These are phyloP conservation scores for Fraxinus greggii DNA, from an alignment of 305 asterid genomes.

Conservation along the genomic window DNA sequence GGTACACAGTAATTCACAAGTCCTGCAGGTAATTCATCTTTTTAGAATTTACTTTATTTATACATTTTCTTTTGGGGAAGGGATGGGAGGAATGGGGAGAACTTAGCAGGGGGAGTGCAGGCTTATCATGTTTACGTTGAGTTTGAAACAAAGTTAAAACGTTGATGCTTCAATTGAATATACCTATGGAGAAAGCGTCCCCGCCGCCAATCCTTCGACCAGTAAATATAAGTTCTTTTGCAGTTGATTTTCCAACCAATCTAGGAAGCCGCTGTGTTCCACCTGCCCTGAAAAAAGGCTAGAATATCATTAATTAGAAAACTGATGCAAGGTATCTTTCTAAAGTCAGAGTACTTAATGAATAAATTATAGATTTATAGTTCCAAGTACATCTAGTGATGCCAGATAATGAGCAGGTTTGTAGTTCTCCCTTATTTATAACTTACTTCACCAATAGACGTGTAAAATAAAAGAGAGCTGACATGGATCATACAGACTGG, in stretches of 20 bases:
- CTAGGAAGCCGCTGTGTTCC: conserved; percentile 94
- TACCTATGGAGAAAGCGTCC: conserved; percentile 73
- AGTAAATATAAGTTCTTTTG: conserved; percentile 86
- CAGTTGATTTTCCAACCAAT: conserved; percentile 77
- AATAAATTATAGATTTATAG: conserved; percentile 11
- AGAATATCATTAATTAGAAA: conserved; percentile 22
- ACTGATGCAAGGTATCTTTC: conserved; percentile 18
- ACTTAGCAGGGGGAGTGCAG: background rate
- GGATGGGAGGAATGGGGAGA: background rate
- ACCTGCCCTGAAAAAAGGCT: conserved; percentile 67
- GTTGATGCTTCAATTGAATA: conserved; percentile 8
- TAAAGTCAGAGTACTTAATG: background rate
- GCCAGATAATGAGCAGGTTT: background rate
- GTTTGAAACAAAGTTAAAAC: conserved; percentile 16
- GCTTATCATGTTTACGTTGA: conserved; percentile 12
- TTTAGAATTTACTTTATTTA: background rate
- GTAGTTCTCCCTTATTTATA: background rate
- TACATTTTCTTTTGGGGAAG: background rate
- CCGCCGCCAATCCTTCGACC: conserved; percentile 62
- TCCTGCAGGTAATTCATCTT: conserved; percentile 47
- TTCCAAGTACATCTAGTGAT: background rate
- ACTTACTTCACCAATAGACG: background rate
- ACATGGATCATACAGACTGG: conserved; percentile 2
- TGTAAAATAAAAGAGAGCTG: background rate
- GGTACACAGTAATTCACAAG: conserved; percentile 83